Evolutionary conservation across 257 asterid genomes (phyloP).

Genomic region (Echium plantagineum): DNA sequence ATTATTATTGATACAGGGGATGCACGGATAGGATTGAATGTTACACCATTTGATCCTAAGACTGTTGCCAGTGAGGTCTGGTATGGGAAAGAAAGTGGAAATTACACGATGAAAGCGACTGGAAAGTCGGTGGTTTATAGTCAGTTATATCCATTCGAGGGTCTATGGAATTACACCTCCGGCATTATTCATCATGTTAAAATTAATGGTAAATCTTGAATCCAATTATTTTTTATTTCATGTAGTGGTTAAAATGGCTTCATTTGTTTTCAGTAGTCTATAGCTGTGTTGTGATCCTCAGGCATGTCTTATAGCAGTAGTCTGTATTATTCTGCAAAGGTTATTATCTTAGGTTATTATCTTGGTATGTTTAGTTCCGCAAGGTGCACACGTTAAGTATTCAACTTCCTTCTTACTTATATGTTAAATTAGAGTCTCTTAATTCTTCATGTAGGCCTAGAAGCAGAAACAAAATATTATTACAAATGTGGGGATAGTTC

Average conservation of each 20-base stretch:
- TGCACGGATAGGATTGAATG: constrained; percentile 58
- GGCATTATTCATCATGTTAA: constrained; percentile 74
- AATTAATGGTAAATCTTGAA: constrained; percentile 44
- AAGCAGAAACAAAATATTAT: constrained; percentile 56
- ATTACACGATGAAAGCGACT: constrained; percentile 22
- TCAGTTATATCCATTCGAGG: constrained; percentile 75
- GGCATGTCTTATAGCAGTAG: background rate
- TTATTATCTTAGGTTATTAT: too few relatives aligned
- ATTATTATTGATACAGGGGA: constrained; percentile 7
- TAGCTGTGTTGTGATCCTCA: background rate
- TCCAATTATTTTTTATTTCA: background rate
- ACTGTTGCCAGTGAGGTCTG: constrained; percentile 63
- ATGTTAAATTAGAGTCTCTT: background rate
- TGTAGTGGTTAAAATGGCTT: background rate
- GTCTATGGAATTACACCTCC: constrained; percentile 78
- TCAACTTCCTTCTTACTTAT: background rate
- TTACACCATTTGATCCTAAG: constrained; percentile 55
- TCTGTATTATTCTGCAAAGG: background rate
- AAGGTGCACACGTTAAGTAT: background rate
- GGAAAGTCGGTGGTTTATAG: constrained; percentile 57
- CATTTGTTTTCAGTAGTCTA: background rate
- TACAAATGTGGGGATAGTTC: constrained; percentile 85
- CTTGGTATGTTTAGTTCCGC: too few relatives aligned
- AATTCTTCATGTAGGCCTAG: constrained; percentile 40
- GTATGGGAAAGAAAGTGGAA: constrained; percentile 62